Evolutionary conservation across 306 rosid species (phyloP).

Genomic region (Pyrus betulifolia): DNA sequence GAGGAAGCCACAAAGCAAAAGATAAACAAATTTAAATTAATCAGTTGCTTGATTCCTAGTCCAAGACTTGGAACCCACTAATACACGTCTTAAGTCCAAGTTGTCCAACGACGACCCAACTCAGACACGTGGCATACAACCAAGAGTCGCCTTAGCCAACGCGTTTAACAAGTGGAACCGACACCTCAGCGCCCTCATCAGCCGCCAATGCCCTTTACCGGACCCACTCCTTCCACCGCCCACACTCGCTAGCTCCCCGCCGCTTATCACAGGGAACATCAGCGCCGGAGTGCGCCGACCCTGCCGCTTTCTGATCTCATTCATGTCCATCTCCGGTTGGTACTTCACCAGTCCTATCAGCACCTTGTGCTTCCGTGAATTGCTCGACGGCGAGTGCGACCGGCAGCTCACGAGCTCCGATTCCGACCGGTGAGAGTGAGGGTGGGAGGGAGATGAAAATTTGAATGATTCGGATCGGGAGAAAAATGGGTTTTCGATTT

Average conservation of each 20-base stretch:
- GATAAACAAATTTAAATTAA: background rate
- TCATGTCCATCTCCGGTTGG: conserved; percentile 34
- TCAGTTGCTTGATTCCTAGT: background rate
- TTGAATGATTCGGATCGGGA: conserved; percentile 12
- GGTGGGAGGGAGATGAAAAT: background rate
- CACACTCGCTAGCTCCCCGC: conserved; percentile 2
- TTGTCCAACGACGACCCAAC: background rate
- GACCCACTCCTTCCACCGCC: background rate
- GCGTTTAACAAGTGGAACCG: conserved; percentile 15
- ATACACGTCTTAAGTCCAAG: background rate
- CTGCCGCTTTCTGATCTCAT: conserved; percentile 37
- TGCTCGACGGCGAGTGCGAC: background rate
- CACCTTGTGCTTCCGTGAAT: conserved; percentile 19
- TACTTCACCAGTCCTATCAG: conserved; percentile 30
- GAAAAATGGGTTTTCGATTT: background rate
- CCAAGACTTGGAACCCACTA: background rate
- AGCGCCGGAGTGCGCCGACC: conserved; percentile 12
- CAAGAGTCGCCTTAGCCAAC: conserved; percentile 16
- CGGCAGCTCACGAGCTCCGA: background rate
- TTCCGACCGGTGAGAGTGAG: background rate
- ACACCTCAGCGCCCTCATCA: conserved; percentile 20
- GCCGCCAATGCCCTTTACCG: conserved; percentile 14
- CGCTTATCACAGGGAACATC: conserved; percentile 15
- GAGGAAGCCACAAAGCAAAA: background rate
- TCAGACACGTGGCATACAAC: conserved; percentile 27